Evolutionary conservation across 169 alveolate genomes (phyloP).

Genomic region (Plasmodium gonderi): DNA sequence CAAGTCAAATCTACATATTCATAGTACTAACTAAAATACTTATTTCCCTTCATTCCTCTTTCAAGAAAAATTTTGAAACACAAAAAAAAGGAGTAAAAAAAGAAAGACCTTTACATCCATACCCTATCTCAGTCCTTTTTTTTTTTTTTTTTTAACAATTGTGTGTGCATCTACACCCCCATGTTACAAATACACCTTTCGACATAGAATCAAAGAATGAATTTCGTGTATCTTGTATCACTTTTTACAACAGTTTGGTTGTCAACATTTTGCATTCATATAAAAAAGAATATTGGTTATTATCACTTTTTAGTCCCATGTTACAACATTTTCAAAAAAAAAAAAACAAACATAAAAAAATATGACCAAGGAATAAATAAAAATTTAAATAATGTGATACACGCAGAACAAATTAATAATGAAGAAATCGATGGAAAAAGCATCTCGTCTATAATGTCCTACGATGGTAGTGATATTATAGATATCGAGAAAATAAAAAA

Average conservation of each 20-base stretch:
- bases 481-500: conserved; percentile 73
- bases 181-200: no score
- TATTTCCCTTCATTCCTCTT: background rate
- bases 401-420: background rate
- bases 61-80: background rate
- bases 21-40: background rate
- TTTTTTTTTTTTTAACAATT: no score
- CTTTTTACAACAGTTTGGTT: background rate
- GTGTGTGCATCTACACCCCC: no score
- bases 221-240: background rate
- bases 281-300: background rate
- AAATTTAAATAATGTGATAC: background rate
- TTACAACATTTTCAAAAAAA: background rate
- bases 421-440: conserved; percentile 3
- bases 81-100: background rate
- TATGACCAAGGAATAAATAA: background rate
- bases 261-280: background rate
- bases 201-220: background rate
- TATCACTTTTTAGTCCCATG: conserved; percentile 15
- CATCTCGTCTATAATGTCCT: conserved; percentile 17
- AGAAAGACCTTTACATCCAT: background rate
- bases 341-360: background rate
- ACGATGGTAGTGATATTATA: conserved; percentile 6
- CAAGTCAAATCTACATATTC: background rate
- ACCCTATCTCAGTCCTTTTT: background rate